Conservation (phyloP, 495 filamentous ascomycete species). For the Cladorrhinum samala region DNA sequence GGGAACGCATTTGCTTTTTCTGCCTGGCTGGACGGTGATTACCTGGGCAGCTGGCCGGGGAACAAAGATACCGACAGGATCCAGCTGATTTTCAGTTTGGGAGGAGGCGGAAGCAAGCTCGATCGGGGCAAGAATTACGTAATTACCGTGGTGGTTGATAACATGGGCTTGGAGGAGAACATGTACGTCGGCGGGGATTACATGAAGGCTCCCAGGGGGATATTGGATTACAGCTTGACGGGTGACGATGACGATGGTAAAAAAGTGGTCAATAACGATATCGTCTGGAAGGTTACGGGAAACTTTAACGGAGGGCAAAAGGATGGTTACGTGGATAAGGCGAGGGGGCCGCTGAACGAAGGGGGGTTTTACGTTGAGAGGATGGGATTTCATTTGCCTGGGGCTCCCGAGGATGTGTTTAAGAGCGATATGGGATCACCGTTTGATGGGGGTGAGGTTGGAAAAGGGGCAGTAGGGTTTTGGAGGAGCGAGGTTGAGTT, state of each 20-base stretch:
- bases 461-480: conserved; percentile 60
- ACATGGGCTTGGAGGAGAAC: conserved; percentile 66
- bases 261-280: conserved; percentile 35
- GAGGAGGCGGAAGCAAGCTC: too few relatives aligned
- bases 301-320: conserved; percentile 71
- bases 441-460: conserved; percentile 43
- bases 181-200: conserved; percentile 51
- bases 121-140: conserved; percentile 49
- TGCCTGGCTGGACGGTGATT: conserved; percentile 50
- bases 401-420: conserved; percentile 49
- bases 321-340: conserved; percentile 61
- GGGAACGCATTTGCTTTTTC: conserved; percentile 55
- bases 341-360: conserved; percentile 71
- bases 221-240: conserved; percentile 48
- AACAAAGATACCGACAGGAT: conserved; percentile 38
- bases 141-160: conserved; percentile 66
- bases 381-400: conserved; percentile 62
- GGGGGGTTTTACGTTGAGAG: conserved; percentile 65
- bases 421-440: conserved; percentile 37
- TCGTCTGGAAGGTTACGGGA: conserved; percentile 68
- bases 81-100: conserved; percentile 52
- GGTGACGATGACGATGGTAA: neutral
- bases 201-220: conserved; percentile 67
- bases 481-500: conserved; percentile 56
- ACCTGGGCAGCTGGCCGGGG: conserved; percentile 54